A percentile compares a stretch with the other conserved stretches of the same genome.
Conservation (phyloP, 2,329 filamentous ascomycete genomes). For the Diaporthe longicolla region DNA sequence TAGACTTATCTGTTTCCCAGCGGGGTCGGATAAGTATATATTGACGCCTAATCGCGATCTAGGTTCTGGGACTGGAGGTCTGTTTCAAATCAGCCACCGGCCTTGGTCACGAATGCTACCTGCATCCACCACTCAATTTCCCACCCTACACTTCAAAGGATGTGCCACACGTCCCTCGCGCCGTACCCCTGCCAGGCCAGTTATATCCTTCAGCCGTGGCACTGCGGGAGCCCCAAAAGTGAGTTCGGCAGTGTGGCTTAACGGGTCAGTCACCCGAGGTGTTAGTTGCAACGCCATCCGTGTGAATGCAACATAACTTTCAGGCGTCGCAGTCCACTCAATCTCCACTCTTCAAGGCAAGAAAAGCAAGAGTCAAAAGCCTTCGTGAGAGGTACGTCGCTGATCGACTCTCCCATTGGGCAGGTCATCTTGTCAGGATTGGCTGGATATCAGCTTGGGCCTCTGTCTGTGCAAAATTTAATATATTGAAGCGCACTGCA, state of each 20-base stretch:
- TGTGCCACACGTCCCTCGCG: conserved; percentile 10
- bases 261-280: background rate
- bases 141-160: background rate
- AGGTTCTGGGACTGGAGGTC: conserved; percentile 14
- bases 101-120: conserved; percentile 30
- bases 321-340: background rate
- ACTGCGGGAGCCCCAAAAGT: background rate
- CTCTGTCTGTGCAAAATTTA: background rate
- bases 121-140: conserved; percentile 22
- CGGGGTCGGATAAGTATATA: conserved; percentile 12
- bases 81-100: conserved; percentile 32
- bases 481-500: conserved; percentile 9
- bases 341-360: background rate
- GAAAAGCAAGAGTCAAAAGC: background rate
- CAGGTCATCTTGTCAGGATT: background rate
- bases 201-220: background rate
- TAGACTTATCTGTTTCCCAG: background rate
- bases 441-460: conserved; percentile 4
- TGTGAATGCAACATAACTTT: conserved; percentile 3
- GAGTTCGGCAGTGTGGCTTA: conserved; percentile 20
- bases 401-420: background rate
- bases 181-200: conserved; percentile 20
- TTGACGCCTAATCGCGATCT: background rate
- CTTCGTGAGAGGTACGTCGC: background rate
- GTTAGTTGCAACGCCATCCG: background rate